Conservation (phyloP, 345 rosid species). For the Excoecaria agallocha region DNA sequence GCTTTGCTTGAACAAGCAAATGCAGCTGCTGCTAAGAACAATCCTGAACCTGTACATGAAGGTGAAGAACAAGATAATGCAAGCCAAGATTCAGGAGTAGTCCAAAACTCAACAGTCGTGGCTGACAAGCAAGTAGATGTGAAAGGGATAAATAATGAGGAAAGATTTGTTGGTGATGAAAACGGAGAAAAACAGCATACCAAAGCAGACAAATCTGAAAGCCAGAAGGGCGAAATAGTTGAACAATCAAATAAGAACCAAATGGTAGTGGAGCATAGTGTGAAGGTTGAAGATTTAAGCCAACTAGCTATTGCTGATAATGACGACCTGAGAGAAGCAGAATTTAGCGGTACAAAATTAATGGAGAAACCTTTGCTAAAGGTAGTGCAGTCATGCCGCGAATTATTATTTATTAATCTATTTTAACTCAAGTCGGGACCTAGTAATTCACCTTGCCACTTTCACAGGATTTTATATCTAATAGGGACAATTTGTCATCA, state of each 20-base stretch:
- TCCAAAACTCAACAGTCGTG: not conserved
- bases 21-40: slow-evolving; percentile 12
- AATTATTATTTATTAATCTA: not conserved
- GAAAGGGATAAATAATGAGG: slow-evolving; percentile 3
- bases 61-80: not conserved
- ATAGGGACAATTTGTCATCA: slow-evolving; percentile 23
- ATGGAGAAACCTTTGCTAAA: slow-evolving; percentile 44
- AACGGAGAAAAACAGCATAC: slow-evolving; percentile 12
- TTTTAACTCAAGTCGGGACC: not conserved
- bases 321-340: slow-evolving; percentile 25
- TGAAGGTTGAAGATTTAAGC: slow-evolving; percentile 18
- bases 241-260: slow-evolving; percentile 14
- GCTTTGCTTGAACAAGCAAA: slow-evolving; percentile 38
- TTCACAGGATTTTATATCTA: slow-evolving; percentile 38
- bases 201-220: slow-evolving; percentile 19
- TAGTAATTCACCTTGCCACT: slow-evolving; percentile 6
- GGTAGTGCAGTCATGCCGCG: slow-evolving; percentile 30
- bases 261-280: slow-evolving; percentile 26
- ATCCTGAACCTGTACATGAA: not conserved
- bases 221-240: slow-evolving; percentile 13
- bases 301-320: slow-evolving; percentile 11
- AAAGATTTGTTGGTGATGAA: slow-evolving; percentile 17
- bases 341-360: slow-evolving; percentile 26
- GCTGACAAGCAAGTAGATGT: slow-evolving; percentile 14
- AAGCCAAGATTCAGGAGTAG: not conserved